phyloP scores from a whole-genome alignment of 148 eudicot species.

The Polygonum aviculare region DNA sequence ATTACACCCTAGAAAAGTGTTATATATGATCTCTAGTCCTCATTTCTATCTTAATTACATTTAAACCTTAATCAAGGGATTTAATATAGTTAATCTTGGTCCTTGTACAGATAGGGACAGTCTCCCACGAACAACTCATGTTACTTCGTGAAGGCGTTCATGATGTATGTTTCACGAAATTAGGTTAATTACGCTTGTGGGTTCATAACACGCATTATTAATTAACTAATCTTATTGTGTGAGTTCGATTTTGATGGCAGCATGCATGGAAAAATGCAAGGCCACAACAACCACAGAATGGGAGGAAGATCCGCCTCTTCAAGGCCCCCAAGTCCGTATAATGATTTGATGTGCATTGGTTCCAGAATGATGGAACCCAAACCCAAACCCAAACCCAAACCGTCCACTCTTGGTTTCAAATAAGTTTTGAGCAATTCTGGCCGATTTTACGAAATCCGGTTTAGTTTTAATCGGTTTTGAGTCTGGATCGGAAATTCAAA shows the following conservation, averaged over 20 bases:
- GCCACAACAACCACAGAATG: conserved; percentile 45
- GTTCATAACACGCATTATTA: neutral
- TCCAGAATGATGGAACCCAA: too few relatives aligned
- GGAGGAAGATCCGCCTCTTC: conserved; percentile 28
- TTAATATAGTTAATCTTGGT: neutral
- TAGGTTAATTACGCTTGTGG: neutral
- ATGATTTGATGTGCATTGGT: too few relatives aligned
- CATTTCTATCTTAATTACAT: neutral
- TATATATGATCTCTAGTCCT: neutral
- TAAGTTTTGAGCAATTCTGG: too few relatives aligned
- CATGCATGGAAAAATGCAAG: conserved; percentile 53
- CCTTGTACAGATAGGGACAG: conserved; percentile 34
- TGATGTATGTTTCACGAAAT: conserved; percentile 33
- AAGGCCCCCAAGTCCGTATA: neutral
- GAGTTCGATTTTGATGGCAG: conserved; percentile 18
- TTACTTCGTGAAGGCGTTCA: conserved; percentile 50
- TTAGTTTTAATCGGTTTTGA: too few relatives aligned
- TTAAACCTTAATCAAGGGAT: neutral
- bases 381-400: too few relatives aligned
- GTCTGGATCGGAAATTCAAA: too few relatives aligned
- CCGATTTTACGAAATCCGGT: too few relatives aligned
- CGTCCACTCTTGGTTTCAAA: too few relatives aligned
- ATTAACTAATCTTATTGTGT: neutral
- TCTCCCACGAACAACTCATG: conserved; percentile 35
- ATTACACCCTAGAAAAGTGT: neutral